Evolutionary conservation across 371 early-diverging fungal species (phyloP), one percentile per base, ranked within the genome.

Genomic region (Mortierella sp.): DNA sequence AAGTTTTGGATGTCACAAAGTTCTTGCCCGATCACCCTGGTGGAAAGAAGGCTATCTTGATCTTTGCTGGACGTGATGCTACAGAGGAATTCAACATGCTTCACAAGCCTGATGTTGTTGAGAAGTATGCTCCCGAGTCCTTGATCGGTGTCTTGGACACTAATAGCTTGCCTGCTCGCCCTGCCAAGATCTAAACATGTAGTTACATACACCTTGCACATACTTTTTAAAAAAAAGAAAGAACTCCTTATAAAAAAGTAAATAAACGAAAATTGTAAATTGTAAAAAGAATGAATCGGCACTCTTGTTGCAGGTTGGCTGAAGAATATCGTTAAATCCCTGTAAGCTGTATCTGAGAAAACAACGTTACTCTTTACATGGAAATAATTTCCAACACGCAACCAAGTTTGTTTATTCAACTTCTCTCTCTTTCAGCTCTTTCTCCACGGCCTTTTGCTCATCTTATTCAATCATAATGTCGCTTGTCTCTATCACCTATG

Each of bases 81-180:
- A 92, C 93, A 22, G 95, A 93, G 69, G 96, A 95, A 85, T 95
- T 96, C 90, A 94, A 95, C 87, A 97, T 96, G 97, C 87, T 94
- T 84, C 97, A 94, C 87, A 95, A 94, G 85, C 86, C 88, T 57
- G 93, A 95, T 72, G 96, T 96, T 38, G 93, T 96, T 69, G 88
- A 92, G 72, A 95, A 95, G 87, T 96, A 96, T 76, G 95, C 96
- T 16, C 94, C 95, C 50, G 88, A 93, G 68, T 91, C 92, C 61
- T 83, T 95, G 80, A 93, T 95, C 78, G 96, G 96, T 73, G 86
- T 87, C 38, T 83, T 91, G 40, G 88, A 90, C 77, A 84, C 87
- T 69, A 86, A 88, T 50, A 69, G 72, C 58, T 61, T 80, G 72
- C 81, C 81, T 16, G 61, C 81, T n/a, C 81, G 81, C 58, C 81